Evolutionary conservation across 345 rosid species (phyloP), one percentile per base, ranked within the genome.

Genomic region (Dipteronia dyeriana): DNA sequence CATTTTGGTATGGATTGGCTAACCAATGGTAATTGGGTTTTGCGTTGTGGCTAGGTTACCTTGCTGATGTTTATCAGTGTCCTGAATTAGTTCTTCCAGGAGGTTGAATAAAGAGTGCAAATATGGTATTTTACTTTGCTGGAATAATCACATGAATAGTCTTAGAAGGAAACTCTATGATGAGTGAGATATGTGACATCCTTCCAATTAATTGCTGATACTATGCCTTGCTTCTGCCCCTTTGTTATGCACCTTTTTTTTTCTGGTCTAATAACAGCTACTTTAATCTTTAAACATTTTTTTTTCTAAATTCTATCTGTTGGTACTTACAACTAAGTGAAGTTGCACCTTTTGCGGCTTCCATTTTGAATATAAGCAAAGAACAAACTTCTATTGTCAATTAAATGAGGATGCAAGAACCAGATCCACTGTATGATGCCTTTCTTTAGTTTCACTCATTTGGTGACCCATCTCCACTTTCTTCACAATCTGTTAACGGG

Each of bases 1-100:
- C 7, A 23, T 16, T 68, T 20, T n/a, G 31, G 14, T 43, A 2
- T 43, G 51, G 70, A 4, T 43, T 68, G 53, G 25, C 56, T 51
- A 68, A 43, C 71, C 53, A 43, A n/a, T 31, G 68, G 45, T 64
- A 29, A 64, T 31, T 65, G 34, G 68, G 10, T 64, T 64, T 51
- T 4, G n/a, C 1, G n/a, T 5, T 51, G 56, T 7, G 56, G 19
- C 1, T 51, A 4, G n/a, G n/a, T 51, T 51, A 51, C 56, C 5
- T 14, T 51, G n/a, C 19, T 16, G n/a, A 49, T 49, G 14, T 49
- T 49, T 12, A 14, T 4, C 54, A 14, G 56, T 51, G n/a, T 51
- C 19, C 56, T 51, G 49, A 41, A 45, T 45, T 2, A 45, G 49
- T 45, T 45, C 49, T 45, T 45, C 49, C 12, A 45, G 13, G 49